phyloP scores from a whole-genome alignment of 345 rosid species.

The Theobroma cacao region DNA sequence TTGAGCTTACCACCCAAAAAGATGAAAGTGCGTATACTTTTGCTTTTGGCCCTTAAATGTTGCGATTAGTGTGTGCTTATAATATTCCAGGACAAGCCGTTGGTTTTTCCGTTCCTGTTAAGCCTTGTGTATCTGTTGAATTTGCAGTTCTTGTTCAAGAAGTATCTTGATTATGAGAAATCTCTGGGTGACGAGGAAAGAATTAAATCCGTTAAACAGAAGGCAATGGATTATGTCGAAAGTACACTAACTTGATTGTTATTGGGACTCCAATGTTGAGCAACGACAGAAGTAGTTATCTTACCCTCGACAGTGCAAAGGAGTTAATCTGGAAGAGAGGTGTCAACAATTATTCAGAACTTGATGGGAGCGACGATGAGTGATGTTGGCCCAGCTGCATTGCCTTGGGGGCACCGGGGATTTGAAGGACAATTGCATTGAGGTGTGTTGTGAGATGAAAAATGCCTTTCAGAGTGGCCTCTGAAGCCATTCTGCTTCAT shows the following conservation, averaged over 20 bases:
- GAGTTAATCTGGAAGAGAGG: background rate
- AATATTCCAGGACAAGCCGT: background rate
- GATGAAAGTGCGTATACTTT: slow-evolving; percentile 57
- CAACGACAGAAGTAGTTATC: background rate
- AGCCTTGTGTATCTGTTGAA: background rate
- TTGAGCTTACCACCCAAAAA: slow-evolving; percentile 83
- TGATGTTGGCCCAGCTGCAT: background rate
- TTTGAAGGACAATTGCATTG: background rate
- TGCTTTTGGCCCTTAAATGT: background rate
- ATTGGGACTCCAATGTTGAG: background rate
- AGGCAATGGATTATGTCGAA: slow-evolving; percentile 84
- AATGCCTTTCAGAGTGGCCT: background rate
- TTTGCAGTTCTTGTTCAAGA: slow-evolving; percentile 86
- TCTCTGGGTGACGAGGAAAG: slow-evolving; percentile 54
- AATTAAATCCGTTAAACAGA: slow-evolving; percentile 66
- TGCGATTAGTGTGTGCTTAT: background rate
- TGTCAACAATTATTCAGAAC: background rate
- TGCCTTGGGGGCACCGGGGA: background rate
- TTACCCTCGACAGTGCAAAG: background rate
- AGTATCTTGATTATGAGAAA: slow-evolving; percentile 77
- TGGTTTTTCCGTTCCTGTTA: background rate
- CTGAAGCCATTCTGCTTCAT: background rate
- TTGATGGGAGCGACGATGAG: background rate
- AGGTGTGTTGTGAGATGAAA: background rate
- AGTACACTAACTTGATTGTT: slow-evolving; percentile 33